Evolutionary conservation across 2,329 filamentous ascomycete genomes (phyloP), one percentile per base, ranked within the genome.

Genomic region (Monilinia fructigena): DNA sequence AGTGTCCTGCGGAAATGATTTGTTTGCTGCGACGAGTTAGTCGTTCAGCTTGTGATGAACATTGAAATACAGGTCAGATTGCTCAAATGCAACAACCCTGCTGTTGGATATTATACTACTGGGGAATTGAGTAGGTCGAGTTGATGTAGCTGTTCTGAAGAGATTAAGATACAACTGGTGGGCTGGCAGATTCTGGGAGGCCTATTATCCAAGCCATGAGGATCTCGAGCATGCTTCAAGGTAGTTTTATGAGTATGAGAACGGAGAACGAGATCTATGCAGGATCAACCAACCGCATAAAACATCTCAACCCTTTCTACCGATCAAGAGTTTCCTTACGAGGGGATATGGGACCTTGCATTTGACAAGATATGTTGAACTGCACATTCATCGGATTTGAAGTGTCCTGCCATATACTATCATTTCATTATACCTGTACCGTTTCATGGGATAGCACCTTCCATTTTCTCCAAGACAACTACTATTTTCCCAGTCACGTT

Each of bases 51-150:
- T 53, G 23, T 26, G 0, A 28, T 53, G 26, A 8, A 28, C 5
- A 45, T 14, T 45, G 42, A 5, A 31, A 28, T 53, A 3, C 26
- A 31, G 26, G 50, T 18, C 23, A 16, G 78, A 80, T 72, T 82
- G 77, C 78, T 76, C 79, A 0, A 77, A 81, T 70, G 76, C 78
- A 3, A 73, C 76, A 58, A 74, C 80, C 35, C 63, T 74, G n/a
- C 78, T 79, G 10, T 81, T 81, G 68, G 78, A 79, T 14, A 38
- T 28, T 31, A 47, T 40, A 16, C 60, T 64, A 35, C 6, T 64
- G 62, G 18, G 52, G 40, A 26, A 10, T 55, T 38, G 56, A 62
- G 38, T 31, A 66, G n/a, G 28, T 31, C 26, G 11, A 40, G 12
- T 50, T 28, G n/a, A 42, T 35, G 35, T 31, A 28, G 7, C 16